Evolutionary conservation across 139 green algal species (phyloP).

Genomic region (Tetraselmis striata): DNA sequence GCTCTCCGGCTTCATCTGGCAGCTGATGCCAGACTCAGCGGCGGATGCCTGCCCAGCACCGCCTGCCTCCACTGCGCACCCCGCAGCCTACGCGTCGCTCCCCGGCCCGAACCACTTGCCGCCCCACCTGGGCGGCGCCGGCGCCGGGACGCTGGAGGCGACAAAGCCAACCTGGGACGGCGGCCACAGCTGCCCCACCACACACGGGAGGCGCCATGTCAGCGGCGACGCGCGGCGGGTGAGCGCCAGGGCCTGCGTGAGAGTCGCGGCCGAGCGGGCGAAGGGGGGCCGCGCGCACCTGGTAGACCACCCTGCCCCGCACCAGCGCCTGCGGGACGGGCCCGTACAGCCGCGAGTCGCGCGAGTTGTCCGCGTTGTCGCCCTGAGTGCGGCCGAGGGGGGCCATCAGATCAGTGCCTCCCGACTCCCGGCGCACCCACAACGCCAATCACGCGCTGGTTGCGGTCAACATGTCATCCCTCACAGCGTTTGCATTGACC

Average conservation of each 20-base stretch:
- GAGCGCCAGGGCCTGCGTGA: not conserved
- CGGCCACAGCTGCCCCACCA: not conserved
- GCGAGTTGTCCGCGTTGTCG: conserved; percentile 70
- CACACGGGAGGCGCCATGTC: not conserved
- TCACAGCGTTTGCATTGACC: too few relatives aligned
- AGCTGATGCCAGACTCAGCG: too few relatives aligned
- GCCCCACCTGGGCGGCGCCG: not conserved
- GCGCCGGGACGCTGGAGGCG: not conserved
- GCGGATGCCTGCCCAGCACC: too few relatives aligned
- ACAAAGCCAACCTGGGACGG: not conserved
- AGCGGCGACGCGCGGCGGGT: not conserved
- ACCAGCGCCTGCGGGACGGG: conserved; percentile 63
- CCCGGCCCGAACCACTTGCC: not conserved
- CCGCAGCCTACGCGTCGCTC: too few relatives aligned
- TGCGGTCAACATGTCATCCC: too few relatives aligned
- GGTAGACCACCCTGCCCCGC: conserved; percentile 46
- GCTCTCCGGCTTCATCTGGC: too few relatives aligned
- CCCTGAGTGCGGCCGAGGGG: too few relatives aligned
- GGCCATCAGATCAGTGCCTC: too few relatives aligned
- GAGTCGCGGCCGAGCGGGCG: not conserved
- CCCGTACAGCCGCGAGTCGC: conserved; percentile 70
- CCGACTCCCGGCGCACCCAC: too few relatives aligned
- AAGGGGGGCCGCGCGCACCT: too few relatives aligned
- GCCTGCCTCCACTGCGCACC: too few relatives aligned
- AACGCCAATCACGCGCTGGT: too few relatives aligned